phyloP scores from a whole-genome alignment of 805 yeast species.

The Soucietia sequanensis region DNA sequence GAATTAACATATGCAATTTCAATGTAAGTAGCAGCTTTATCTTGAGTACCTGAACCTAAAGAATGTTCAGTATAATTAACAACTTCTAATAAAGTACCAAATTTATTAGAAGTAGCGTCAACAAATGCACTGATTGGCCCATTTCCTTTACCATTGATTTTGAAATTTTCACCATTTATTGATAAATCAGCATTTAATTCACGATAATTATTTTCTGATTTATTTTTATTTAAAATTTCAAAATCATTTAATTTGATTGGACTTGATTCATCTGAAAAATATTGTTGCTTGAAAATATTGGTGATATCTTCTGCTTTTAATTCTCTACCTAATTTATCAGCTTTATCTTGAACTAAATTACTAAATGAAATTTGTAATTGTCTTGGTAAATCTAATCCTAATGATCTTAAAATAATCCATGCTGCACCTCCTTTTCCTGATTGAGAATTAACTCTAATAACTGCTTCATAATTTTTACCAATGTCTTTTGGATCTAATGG shows the following conservation, averaged over 20 bases:
- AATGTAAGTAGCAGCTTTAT: constrained; percentile 75
- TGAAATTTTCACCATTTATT: constrained; percentile 16
- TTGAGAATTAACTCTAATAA: constrained; percentile 79
- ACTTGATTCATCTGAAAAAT: constrained; percentile 39
- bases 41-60: constrained; percentile 66
- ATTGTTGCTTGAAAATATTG: constrained; percentile 52
- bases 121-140: constrained; percentile 77
- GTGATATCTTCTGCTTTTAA: constrained; percentile 65
- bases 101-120: constrained; percentile 56
- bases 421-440: constrained; percentile 91
- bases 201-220: constrained; percentile 35
- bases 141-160: constrained; percentile 62
- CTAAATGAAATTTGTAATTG: constrained; percentile 68
- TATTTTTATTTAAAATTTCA: constrained; percentile 37
- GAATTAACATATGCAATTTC: constrained; percentile 44
- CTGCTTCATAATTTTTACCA: constrained; percentile 79
- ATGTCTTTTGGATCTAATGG: constrained; percentile 81
- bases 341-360: constrained; percentile 57
- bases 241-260: constrained; percentile 42
- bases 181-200: constrained; percentile 44
- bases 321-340: constrained; percentile 69
- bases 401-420: constrained; percentile 69
- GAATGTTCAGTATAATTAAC: constrained; percentile 71
- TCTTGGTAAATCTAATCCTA: constrained; percentile 75
- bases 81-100: constrained; percentile 58